A percentile compares a stretch with the other conserved stretches of the same genome.
phyloP scores from a whole-genome alignment of 345 rosid species.

The Toxicodendron radicans region DNA sequence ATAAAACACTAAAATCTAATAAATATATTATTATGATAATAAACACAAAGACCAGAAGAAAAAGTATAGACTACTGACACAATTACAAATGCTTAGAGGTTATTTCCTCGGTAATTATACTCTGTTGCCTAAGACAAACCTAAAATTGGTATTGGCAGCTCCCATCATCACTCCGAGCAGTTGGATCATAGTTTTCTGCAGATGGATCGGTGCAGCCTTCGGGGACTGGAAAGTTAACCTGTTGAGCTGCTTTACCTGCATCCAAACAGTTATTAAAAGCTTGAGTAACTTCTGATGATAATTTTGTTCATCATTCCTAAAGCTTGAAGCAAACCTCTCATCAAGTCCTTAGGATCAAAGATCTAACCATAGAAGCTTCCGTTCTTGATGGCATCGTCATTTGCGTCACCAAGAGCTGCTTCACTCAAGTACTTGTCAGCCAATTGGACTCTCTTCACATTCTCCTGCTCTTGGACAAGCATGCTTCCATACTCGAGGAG shows the following conservation, averaged over 20 bases:
- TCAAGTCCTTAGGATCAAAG: constrained; percentile 19
- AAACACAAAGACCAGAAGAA: neutral
- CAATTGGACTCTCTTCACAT: constrained; percentile 57
- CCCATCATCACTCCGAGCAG: constrained; percentile 49
- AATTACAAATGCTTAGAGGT: neutral
- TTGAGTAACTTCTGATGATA: neutral
- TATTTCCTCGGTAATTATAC: neutral
- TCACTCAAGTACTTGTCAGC: constrained; percentile 50
- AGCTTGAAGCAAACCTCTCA: constrained; percentile 15
- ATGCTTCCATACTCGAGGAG: constrained; percentile 49
- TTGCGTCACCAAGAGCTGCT: constrained; percentile 63
- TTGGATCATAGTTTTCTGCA: constrained; percentile 45
- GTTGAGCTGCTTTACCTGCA: constrained; percentile 57
- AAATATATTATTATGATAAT: neutral
- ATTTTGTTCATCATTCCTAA: constrained; percentile 11
- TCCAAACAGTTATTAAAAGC: constrained; percentile 11
- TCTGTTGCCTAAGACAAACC: neutral
- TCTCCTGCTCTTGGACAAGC: constrained; percentile 60
- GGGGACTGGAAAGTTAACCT: constrained; percentile 37
- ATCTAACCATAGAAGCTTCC: constrained; percentile 43
- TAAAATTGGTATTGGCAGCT: constrained; percentile 32
- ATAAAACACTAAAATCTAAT: neutral
- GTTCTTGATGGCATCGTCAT: constrained; percentile 35
- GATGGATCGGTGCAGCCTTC: constrained; percentile 50
- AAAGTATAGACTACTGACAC: neutral